These are phyloP conservation scores for Hordeum marinum DNA, from an alignment of 176 grass and related monocot species.

Conservation along the genomic window DNA sequence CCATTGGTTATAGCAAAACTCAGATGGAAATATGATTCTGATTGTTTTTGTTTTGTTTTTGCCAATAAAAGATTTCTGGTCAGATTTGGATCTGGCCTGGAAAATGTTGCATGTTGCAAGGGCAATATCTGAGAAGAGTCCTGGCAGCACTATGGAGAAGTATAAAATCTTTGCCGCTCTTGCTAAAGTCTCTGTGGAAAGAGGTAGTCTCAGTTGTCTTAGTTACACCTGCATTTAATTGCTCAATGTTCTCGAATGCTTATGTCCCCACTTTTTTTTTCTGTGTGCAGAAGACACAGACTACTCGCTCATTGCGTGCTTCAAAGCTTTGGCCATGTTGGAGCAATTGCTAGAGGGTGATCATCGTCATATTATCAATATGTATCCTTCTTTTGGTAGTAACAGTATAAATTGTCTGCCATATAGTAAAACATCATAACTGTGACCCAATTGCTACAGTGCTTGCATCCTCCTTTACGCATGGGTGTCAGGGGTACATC, in stretches of 20 bases:
- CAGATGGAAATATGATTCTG: slow-evolving; percentile 43
- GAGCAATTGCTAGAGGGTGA: slow-evolving; percentile 61
- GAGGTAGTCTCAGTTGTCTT: slow-evolving; percentile 40
- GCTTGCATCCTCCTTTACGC: not conserved
- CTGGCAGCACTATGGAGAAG: slow-evolving; percentile 57
- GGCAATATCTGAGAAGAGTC: slow-evolving; percentile 65
- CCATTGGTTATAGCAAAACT: slow-evolving; percentile 38
- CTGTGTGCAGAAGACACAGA: slow-evolving; percentile 68
- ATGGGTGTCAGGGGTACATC: not conserved
- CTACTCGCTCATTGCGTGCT: slow-evolving; percentile 65
- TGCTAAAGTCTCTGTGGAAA: slow-evolving; percentile 69
- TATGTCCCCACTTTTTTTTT: slow-evolving; percentile 17
- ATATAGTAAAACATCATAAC: slow-evolving; percentile 1
- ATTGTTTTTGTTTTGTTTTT: not conserved
- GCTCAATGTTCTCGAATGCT: not conserved
- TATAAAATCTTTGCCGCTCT: slow-evolving; percentile 67
- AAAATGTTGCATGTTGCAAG: slow-evolving; percentile 96
- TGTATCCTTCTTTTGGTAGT: slow-evolving; percentile 7
- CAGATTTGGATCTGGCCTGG: slow-evolving; percentile 85
- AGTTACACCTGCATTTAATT: not conserved
- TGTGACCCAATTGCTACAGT: not conserved
- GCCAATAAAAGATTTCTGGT: slow-evolving; percentile 18
- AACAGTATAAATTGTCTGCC: not conserved
- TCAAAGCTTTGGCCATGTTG: slow-evolving; percentile 67
- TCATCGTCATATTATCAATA: slow-evolving; percentile 52